These are phyloP conservation scores for Microbotryomycetes sp. DNA, from an alignment of 1,284 basidiomycete species.

Conservation along the genomic window DNA sequence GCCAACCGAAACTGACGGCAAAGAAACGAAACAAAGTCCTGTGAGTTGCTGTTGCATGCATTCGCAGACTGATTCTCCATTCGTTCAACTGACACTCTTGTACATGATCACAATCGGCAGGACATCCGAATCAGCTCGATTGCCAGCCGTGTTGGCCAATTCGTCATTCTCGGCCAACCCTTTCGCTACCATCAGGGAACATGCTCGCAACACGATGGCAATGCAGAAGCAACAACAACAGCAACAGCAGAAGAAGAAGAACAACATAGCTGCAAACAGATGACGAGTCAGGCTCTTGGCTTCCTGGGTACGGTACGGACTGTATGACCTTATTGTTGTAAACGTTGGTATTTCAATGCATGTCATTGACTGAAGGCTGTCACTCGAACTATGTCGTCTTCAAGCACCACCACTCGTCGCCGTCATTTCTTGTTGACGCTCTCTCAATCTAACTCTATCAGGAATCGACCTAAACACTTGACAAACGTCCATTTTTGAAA, in stretches of 20 bases:
- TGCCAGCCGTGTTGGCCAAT: slow-evolving; percentile 63
- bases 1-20: slow-evolving; percentile 53
- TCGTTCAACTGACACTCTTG: background rate
- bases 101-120: slow-evolving; percentile 44
- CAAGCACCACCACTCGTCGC: background rate
- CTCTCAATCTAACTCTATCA: slow-evolving; percentile 6
- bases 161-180: slow-evolving; percentile 62
- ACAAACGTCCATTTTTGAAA: slow-evolving; percentile 28
- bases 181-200: slow-evolving; percentile 68
- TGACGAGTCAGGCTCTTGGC: no score
- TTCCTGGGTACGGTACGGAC: no score
- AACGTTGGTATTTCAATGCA: no score
- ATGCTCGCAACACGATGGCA: slow-evolving; percentile 69
- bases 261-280: no score
- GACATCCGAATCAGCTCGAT: slow-evolving; percentile 58
- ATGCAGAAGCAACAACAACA: slow-evolving; percentile 28
- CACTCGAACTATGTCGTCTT: no score
- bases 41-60: slow-evolving; percentile 49
- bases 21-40: slow-evolving; percentile 61
- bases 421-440: background rate
- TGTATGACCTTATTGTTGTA: no score
- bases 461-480: slow-evolving; percentile 28
- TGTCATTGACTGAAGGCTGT: no score
- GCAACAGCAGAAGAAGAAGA: no score
- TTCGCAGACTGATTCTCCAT: background rate